phyloP scores from a whole-genome alignment of 495 filamentous ascomycete genomes.

The Jackrogersella multiformis region DNA sequence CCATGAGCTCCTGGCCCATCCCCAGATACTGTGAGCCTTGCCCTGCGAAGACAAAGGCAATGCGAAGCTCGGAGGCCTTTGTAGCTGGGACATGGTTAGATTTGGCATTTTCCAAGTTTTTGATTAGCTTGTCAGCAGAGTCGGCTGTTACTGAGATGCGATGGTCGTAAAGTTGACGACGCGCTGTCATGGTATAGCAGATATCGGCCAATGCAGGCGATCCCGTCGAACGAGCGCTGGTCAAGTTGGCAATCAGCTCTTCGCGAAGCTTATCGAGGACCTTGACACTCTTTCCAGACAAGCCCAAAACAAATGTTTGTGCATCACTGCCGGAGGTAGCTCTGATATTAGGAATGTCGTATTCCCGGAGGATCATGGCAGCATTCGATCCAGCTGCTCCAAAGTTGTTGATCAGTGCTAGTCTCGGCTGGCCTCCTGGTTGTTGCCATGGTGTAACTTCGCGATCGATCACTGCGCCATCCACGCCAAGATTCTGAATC shows the following conservation, averaged over 20 bases:
- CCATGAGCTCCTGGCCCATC: conserved; percentile 7
- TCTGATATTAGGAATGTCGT: conserved; percentile 35
- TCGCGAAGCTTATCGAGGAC: conserved; percentile 6
- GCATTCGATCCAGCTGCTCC: conserved; percentile 42
- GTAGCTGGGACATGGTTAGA: not conserved
- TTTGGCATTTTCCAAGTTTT: not conserved
- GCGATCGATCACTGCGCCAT: conserved; percentile 8
- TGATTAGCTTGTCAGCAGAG: not conserved
- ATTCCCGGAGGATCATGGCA: conserved; percentile 20
- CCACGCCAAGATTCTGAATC: conserved; percentile 25
- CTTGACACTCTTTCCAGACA: not conserved
- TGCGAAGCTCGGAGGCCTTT: not conserved
- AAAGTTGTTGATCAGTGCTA: conserved; percentile 53
- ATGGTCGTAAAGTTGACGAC: conserved; percentile 6
- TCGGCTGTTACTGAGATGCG: conserved; percentile 8
- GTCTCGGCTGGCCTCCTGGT: conserved; percentile 43
- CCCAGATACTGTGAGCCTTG: conserved; percentile 7
- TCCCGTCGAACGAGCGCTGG: not conserved
- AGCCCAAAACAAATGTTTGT: not conserved
- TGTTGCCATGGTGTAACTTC: conserved; percentile 1
- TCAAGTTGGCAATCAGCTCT: not conserved
- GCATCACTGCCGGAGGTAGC: not conserved
- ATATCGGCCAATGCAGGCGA: not conserved
- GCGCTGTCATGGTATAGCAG: conserved; percentile 4
- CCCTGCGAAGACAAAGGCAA: conserved; percentile 3